Percentiles rank a stretch among this genome's conserved stretches.
phyloP scores from a whole-genome alignment of 108 stramenopile genomes.

The Aureococcus anophagefferens region DNA sequence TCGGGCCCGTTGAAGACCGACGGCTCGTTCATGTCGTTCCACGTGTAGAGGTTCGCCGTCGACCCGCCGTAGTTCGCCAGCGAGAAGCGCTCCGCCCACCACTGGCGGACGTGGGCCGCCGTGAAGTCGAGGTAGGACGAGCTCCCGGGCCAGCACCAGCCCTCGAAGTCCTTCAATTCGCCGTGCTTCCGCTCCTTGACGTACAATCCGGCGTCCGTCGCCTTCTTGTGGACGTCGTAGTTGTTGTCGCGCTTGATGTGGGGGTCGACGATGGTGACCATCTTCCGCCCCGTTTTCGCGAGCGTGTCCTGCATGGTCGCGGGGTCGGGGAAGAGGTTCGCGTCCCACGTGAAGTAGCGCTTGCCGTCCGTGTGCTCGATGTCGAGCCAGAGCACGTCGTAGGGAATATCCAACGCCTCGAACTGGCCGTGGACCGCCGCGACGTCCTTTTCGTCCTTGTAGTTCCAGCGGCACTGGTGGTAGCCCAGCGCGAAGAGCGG shows the following conservation, averaged over 20 bases:
- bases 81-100: constrained; percentile 93
- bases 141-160: constrained; percentile 99
- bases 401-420: constrained; percentile 92
- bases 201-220: constrained; percentile 77
- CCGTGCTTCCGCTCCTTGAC: constrained; percentile 69
- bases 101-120: constrained; percentile 66
- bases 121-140: constrained; percentile 99
- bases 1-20: constrained; percentile 99
- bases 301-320: constrained; percentile 81
- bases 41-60: constrained; percentile 81
- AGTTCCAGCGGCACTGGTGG: constrained; percentile 99
- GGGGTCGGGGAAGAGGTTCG: constrained; percentile 82
- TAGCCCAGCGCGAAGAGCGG: constrained; percentile 96
- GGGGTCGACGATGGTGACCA: constrained; percentile 99
- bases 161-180: constrained; percentile 85
- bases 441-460: constrained; percentile 93
- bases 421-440: constrained; percentile 78
- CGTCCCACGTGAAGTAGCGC: constrained; percentile 98
- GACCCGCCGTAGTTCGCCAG: constrained; percentile 81
- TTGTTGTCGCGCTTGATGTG: constrained; percentile 91
- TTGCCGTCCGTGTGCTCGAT: constrained; percentile 99
- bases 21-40: constrained; percentile 99
- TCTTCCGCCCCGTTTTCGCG: constrained; percentile 72
- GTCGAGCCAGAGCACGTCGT: constrained; percentile 99
- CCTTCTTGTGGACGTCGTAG: constrained; percentile 91